phyloP scores from a whole-genome alignment of 257 asterid species.

The Ophiorrhiza pumila region DNA sequence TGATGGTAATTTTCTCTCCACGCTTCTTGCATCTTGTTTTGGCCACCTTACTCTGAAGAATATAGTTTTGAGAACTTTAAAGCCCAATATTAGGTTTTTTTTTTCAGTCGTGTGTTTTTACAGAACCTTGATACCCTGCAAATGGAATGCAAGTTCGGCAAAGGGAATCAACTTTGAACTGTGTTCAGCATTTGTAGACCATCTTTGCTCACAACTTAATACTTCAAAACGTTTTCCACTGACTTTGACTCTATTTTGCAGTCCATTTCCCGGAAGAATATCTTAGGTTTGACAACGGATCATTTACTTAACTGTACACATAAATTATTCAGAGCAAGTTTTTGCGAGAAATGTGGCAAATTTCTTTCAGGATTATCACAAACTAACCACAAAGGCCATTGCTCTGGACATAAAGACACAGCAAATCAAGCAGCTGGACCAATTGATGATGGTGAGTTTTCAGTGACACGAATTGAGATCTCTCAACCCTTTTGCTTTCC shows the following conservation, averaged over 20 bases:
- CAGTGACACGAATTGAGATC: background rate
- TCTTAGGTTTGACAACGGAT: slow-evolving; percentile 43
- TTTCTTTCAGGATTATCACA: slow-evolving; percentile 23
- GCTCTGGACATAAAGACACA: slow-evolving; percentile 1
- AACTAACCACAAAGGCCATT: slow-evolving; percentile 4
- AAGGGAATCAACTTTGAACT: background rate
- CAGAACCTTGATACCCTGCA: background rate
- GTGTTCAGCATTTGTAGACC: background rate
- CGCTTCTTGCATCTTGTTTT: background rate
- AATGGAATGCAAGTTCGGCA: background rate
- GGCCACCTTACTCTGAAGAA: background rate
- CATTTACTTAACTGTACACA: slow-evolving; percentile 60
- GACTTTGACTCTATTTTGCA: slow-evolving; percentile 21
- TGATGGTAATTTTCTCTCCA: background rate
- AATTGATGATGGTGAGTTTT: slow-evolving; percentile 19
- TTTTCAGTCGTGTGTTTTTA: no score
- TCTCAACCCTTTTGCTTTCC: background rate
- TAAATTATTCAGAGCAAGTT: slow-evolving; percentile 36
- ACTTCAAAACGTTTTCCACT: background rate
- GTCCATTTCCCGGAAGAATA: slow-evolving; percentile 38
- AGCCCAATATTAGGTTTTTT: background rate
- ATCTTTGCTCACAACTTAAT: background rate
- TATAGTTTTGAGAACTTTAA: background rate
- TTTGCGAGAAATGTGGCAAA: slow-evolving; percentile 27
- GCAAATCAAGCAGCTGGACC: slow-evolving; percentile 6